Evolutionary conservation across 1,284 basidiomycete genomes (phyloP).

Genomic region (Cutaneotrichosporon sp.): DNA sequence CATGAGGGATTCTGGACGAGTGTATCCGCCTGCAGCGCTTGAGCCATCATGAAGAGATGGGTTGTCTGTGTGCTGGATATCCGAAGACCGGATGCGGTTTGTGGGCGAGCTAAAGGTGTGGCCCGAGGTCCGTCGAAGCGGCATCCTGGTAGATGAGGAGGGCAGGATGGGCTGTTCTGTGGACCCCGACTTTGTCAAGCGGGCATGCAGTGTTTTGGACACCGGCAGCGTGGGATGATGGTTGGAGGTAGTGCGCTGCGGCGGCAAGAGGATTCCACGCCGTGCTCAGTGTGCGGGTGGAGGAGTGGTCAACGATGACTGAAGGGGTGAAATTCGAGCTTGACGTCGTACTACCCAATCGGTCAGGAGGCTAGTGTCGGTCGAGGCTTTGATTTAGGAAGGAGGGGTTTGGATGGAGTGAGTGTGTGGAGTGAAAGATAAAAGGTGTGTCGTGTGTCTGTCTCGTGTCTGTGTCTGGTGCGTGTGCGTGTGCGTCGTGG

Average conservation of each 20-base stretch:
- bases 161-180: background rate
- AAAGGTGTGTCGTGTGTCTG: too few species aligned
- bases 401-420: too few species aligned
- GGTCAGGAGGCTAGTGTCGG: too few species aligned
- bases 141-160: conserved; percentile 12
- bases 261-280: background rate
- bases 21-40: background rate
- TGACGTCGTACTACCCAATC: too few species aligned
- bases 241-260: background rate
- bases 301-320: background rate
- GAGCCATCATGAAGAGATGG: conserved; percentile 16
- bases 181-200: conserved; percentile 1
- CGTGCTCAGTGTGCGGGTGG: too few species aligned
- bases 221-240: background rate
- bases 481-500: too few species aligned
- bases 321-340: too few species aligned
- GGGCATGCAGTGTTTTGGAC: background rate
- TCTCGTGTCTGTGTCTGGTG: too few species aligned
- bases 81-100: conserved; percentile 15
- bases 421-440: too few species aligned
- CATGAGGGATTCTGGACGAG: conserved; percentile 10
- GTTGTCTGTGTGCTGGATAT: conserved; percentile 22
- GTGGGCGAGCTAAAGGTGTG: conserved; percentile 19
- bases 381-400: too few species aligned
- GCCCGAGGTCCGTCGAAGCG: conserved; percentile 22